Evolutionary conservation across 2,329 filamentous ascomycete genomes (phyloP), one percentile per base, ranked within the genome.

Genomic region (Macrophomina tecta): DNA sequence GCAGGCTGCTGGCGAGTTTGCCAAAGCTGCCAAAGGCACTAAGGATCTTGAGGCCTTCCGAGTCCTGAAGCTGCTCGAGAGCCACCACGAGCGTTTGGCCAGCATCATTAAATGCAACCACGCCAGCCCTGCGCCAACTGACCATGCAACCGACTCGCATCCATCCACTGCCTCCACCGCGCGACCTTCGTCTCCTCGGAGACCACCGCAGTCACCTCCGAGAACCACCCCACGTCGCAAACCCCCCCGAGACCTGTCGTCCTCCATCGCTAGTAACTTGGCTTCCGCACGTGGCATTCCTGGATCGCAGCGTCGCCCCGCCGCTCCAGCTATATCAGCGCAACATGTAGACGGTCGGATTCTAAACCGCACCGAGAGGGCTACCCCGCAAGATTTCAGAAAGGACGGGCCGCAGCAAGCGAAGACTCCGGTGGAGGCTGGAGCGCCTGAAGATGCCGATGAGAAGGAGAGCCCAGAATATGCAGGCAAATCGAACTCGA

Each of bases 261-360:
- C 92, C 0, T 96, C 93, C 1, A 96, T 97, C 69, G 93, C 92
- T 32, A 97, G 88, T 79, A 96, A 96, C 73, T 82, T 97, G 51
- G 93, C 93, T 14, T 93, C 92, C 14, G 93, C 93, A 38, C 86
- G 93, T 70, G 93, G 93, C 18, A 97, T 97, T 49, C 85, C 84
- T 14, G 75, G 75, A 2, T 77, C 82, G 3, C 80, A 82, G 42
- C 79, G 80, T 63, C 80, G 80, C 68, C 90, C 90, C 2, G 85
- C 89, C 11, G 90, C 87, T 4, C 90, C 91, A 0, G 90, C 91
- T 66, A 81, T 94, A 23, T 92, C 91, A 49, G 89, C 87, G 68
- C 88, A 93, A 68, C 90, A 92, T 76, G 84, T 89, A 0, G 89
- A 91, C 0, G 91, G 91, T 0, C 91, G 87, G 69, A 82, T 93